Percentiles rank a stretch among this genome's conserved stretches.
Evolutionary conservation across 257 asterid genomes (phyloP).

Genomic region (Echites panduratus): DNA sequence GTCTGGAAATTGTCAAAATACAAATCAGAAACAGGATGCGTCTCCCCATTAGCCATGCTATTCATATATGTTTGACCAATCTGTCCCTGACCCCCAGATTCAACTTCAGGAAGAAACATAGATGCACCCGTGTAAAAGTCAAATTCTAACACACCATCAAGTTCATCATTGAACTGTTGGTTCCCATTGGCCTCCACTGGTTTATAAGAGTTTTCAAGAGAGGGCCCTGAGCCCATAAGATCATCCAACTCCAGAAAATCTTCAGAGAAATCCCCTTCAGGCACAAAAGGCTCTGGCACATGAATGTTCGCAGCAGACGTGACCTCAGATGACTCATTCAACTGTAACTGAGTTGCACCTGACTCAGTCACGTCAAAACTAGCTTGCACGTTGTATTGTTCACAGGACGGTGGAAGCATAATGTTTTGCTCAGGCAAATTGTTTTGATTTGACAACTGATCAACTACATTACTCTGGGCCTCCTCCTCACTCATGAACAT

Average conservation of each 20-base stretch:
- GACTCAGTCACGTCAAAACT: conserved; percentile 45
- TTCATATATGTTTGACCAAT: conserved; percentile 26
- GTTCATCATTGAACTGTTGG: conserved; percentile 34
- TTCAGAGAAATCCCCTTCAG: conserved; percentile 52
- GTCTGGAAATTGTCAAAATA: conserved; percentile 14
- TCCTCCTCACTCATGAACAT: conserved; percentile 37
- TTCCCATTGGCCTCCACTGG: conserved; percentile 25
- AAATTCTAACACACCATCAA: conserved; percentile 45
- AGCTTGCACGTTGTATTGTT: conserved; percentile 21
- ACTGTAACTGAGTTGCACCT: conserved; percentile 35
- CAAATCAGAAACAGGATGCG: conserved; percentile 18
- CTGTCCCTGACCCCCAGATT: conserved; percentile 30
- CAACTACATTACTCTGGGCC: conserved; percentile 34
- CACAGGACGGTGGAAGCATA: conserved; percentile 18
- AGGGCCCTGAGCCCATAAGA: conserved; percentile 39
- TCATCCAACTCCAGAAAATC: conserved; percentile 88
- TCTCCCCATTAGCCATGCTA: conserved; percentile 19
- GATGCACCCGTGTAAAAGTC: conserved; percentile 57
- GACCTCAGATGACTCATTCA: conserved; percentile 53
- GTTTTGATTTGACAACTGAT: conserved; percentile 32
- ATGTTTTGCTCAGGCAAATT: conserved; percentile 20
- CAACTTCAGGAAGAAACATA: conserved; percentile 30
- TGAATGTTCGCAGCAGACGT: conserved; percentile 31
- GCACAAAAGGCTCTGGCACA: conserved; percentile 7
- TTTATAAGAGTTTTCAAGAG: conserved; percentile 25